Percentiles rank a stretch among this genome's conserved stretches.
Conservation (phyloP, 257 asterid species). For the Solanum megistacrolobum region DNA sequence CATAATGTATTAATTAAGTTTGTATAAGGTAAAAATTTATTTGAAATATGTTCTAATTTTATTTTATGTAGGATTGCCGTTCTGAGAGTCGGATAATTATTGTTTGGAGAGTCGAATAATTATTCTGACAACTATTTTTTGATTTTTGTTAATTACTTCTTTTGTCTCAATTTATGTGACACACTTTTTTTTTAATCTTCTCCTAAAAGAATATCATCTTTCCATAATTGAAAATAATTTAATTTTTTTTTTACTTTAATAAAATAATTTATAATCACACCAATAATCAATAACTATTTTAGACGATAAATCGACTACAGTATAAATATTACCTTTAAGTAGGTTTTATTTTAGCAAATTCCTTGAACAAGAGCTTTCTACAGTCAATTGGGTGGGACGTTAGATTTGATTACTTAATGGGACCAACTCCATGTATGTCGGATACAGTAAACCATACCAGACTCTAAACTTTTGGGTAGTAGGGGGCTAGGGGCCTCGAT, state of each 20-base stretch:
- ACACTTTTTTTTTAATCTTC: no score
- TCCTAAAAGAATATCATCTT: no score
- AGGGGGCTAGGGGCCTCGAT: background rate
- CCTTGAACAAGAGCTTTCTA: background rate
- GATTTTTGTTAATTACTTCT: no score
- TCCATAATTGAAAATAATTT: no score
- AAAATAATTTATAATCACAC: no score
- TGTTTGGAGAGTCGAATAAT: background rate
- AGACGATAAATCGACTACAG: background rate
- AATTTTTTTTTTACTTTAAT: no score
- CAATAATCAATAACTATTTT: no score
- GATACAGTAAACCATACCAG: conserved; percentile 8
- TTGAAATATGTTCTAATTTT: background rate
- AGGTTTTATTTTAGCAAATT: background rate
- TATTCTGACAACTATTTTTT: background rate
- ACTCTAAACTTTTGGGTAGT: background rate
- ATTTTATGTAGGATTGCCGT: background rate
- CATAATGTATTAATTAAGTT: background rate
- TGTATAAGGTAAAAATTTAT: background rate
- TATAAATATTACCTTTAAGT: background rate
- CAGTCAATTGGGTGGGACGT: conserved; percentile 46
- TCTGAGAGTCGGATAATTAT: background rate
- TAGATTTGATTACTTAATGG: conserved; percentile 18
- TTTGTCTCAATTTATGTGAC: no score
- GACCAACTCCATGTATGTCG: conserved; percentile 19